Percentiles rank a stretch among this genome's conserved stretches.
phyloP scores from a whole-genome alignment of 2,329 filamentous ascomycete species.

The Clarireedia hainanense region DNA sequence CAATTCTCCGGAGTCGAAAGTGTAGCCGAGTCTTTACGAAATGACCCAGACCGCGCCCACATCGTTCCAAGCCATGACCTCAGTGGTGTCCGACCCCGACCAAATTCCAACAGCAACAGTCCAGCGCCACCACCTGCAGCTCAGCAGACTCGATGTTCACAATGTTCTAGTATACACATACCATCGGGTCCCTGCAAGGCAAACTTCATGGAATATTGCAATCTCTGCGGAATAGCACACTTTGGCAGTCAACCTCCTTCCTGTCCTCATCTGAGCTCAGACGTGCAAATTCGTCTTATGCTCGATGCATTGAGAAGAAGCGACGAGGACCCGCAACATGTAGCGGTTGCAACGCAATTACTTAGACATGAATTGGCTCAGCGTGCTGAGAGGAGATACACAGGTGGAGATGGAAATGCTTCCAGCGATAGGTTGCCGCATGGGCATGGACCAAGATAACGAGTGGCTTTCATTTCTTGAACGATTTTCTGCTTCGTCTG shows the following conservation, averaged over 20 bases:
- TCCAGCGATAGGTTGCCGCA: not conserved
- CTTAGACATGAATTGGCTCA: not conserved
- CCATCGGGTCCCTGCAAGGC: constrained; percentile 49
- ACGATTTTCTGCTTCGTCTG: not conserved
- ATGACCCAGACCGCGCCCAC: too few species aligned
- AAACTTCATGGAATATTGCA: constrained; percentile 53
- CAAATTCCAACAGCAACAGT: too few species aligned
- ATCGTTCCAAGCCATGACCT: too few species aligned
- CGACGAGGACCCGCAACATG: constrained; percentile 34
- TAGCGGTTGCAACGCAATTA: not conserved
- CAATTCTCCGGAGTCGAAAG: too few species aligned
- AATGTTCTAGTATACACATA: constrained; percentile 46
- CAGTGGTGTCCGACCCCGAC: too few species aligned
- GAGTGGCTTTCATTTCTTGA: not conserved
- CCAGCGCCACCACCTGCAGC: too few species aligned
- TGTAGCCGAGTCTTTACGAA: too few species aligned
- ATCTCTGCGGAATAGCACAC: constrained; percentile 56
- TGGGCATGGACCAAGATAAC: not conserved
- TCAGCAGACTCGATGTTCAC: constrained; percentile 35
- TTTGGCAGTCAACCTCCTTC: constrained; percentile 42
- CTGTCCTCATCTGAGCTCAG: constrained; percentile 55
- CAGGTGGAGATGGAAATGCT: not conserved
- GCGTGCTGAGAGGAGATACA: not conserved
- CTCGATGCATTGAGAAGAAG: constrained; percentile 53
- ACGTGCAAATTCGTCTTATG: constrained; percentile 56